These are phyloP conservation scores for Aristolochia fimbriata DNA, from an alignment of 164 flowering plant genomes.

Conservation along the genomic window DNA sequence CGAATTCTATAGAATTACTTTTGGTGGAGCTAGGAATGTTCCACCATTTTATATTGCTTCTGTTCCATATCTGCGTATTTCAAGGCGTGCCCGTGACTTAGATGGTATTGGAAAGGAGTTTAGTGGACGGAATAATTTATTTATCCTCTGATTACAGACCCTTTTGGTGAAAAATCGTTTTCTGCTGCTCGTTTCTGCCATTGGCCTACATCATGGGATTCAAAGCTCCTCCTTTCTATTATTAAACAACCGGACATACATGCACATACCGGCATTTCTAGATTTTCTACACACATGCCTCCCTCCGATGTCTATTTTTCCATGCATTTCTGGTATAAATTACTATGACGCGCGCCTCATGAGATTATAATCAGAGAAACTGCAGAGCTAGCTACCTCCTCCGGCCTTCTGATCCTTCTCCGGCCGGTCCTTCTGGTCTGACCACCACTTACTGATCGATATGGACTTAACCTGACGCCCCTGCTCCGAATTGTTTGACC, in stretches of 20 bases:
- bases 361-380: neutral
- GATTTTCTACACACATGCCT: constrained; percentile 3
- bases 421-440: too few species aligned
- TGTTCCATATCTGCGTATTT: constrained; percentile 7
- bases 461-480: too few species aligned
- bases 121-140: constrained; percentile 16
- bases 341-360: neutral
- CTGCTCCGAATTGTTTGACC: neutral
- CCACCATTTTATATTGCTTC: neutral
- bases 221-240: constrained; percentile 9
- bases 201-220: constrained; percentile 8
- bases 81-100: constrained; percentile 34
- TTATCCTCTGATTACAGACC: constrained; percentile 8
- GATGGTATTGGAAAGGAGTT: constrained; percentile 16
- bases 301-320: neutral
- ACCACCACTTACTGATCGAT: too few species aligned
- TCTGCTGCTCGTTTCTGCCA: constrained; percentile 13
- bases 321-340: neutral
- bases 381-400: too few species aligned
- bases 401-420: neutral
- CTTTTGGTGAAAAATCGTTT: constrained; percentile 15
- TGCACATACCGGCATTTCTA: constrained; percentile 2
- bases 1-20: too few species aligned
- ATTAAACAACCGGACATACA: neutral
- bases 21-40: constrained; percentile 8